Base-by-base conservation (phyloP, 1,139 yeast species). In the Geotrichum restrictum region DNA sequence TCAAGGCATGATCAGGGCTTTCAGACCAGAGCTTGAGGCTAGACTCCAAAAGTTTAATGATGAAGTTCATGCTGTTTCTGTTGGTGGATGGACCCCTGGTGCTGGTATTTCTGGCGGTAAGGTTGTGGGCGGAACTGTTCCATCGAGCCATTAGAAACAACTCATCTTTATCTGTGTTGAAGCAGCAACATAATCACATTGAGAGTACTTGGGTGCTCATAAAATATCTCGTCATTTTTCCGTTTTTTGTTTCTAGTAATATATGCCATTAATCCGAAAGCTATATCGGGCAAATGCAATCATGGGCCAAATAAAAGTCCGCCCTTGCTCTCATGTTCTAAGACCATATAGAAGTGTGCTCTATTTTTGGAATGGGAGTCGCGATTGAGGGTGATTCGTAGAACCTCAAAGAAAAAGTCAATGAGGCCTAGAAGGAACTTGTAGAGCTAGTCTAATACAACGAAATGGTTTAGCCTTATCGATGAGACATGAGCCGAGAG, bases 1-100 rank as follows among this genome's bases (percentile, higher is more conserved):
- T 56, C 95, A 87, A 73, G 95, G 95, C 55, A 78, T 87, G 62
- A 84, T 87, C 62, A 82, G 83, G 67, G 82, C 86, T 62, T 87
- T 87, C 77, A 80, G 88, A 69, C 95, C 95, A 5, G 80, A 82
- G 57, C 81, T 87, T 80, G 83, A 82, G 62, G 87, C 82, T 51
- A 80, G 91, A 71, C 82, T 86, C 63, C 74, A 78, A 57, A 62
- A 71, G 63, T 80, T 80, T 67, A 70, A 74, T 52, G 65, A 67
- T 45, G 64, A 73, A 60, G 65, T 66, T 42, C 72, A 75, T 21
- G 72, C 79, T 53, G 77, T 83, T 48, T 66, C 75, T 22, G 77
- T 78, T 56, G 95, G 95, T 66, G 95, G 95, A 44, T 87, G 95
- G 95, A 77, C 81, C 53, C 76, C 78, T 43, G 77, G 76, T 37